These are phyloP conservation scores for Phytophthora aleatoria DNA, from an alignment of 352 stramenopile genomes.

Conservation along the genomic window DNA sequence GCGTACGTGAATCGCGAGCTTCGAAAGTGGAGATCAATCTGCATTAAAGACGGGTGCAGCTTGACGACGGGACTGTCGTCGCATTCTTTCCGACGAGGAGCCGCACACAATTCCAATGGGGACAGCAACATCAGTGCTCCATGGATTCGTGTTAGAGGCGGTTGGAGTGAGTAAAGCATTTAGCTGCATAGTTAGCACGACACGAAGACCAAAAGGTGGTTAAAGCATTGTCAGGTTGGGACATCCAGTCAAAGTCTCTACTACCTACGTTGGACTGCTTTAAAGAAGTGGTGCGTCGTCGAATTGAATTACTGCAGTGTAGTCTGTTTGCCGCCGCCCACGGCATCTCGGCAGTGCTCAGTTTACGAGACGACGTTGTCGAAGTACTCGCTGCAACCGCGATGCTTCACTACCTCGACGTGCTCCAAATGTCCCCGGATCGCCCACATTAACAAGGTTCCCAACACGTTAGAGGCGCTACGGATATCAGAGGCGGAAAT, in stretches of 20 bases:
- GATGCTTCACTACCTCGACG: too few species aligned
- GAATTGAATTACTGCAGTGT: not conserved
- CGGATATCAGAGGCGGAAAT: too few species aligned
- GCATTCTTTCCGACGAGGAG: conserved; percentile 9
- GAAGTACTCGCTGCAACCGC: too few species aligned
- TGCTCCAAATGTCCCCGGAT: too few species aligned
- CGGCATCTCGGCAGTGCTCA: too few species aligned
- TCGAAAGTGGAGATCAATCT: conserved; percentile 7
- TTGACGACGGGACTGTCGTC: not conserved
- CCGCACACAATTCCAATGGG: conserved; percentile 8
- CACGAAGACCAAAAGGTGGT: conserved; percentile 15
- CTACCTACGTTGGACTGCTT: not conserved
- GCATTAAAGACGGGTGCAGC: not conserved
- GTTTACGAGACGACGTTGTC: too few species aligned
- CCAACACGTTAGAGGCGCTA: too few species aligned
- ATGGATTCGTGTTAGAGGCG: conserved; percentile 13
- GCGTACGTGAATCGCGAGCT: conserved; percentile 9
- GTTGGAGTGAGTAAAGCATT: conserved; percentile 16
- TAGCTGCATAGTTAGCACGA: conserved; percentile 22
- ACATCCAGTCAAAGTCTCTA: not conserved
- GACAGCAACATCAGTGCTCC: conserved; percentile 4
- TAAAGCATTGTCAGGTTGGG: not conserved
- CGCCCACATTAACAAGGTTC: too few species aligned
- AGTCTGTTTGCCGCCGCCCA: too few species aligned
- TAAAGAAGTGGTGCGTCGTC: not conserved